Conservation (phyloP, 495 filamentous ascomycete genomes). For the Aspergillus diversus region DNA sequence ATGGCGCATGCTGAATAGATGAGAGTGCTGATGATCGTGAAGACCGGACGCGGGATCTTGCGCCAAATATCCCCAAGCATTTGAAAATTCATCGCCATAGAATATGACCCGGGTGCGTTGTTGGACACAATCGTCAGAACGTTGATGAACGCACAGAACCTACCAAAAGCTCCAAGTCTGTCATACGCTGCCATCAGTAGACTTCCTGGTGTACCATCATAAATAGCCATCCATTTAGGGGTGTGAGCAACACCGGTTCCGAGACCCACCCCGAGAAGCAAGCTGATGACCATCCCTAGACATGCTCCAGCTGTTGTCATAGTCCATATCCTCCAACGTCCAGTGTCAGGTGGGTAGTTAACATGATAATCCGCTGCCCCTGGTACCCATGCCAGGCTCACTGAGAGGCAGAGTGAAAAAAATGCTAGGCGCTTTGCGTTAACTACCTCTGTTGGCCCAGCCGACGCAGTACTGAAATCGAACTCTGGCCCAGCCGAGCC, state of each 20-base stretch:
- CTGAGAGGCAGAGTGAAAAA: slow-evolving; percentile 62
- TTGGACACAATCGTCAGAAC: slow-evolving; percentile 72
- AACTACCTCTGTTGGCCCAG: slow-evolving; percentile 42
- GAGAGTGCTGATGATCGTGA: slow-evolving; percentile 48
- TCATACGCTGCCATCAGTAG: slow-evolving; percentile 67
- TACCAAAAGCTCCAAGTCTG: slow-evolving; percentile 66
- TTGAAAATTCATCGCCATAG: slow-evolving; percentile 75
- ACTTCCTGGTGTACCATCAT: slow-evolving; percentile 62
- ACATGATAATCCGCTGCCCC: slow-evolving; percentile 61
- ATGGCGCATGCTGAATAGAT: slow-evolving; percentile 52
- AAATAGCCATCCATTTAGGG: slow-evolving; percentile 55
- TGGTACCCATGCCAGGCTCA: slow-evolving; percentile 57
- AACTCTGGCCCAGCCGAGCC: slow-evolving; percentile 70
- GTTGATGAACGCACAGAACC: slow-evolving; percentile 69
- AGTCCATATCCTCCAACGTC: slow-evolving; percentile 46
- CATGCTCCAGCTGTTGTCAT: slow-evolving; percentile 54
- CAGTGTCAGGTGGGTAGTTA: slow-evolving; percentile 57
- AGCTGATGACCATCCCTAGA: slow-evolving; percentile 57
- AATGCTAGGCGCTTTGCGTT: slow-evolving; percentile 64
- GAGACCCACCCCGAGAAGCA: slow-evolving; percentile 73
- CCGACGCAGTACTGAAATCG: slow-evolving; percentile 52
- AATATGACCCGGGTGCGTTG: slow-evolving; percentile 70
- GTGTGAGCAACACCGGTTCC: slow-evolving; percentile 60
- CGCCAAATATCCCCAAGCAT: slow-evolving; percentile 65
- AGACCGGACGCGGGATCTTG: slow-evolving; percentile 71